Base-by-base conservation (phyloP, 768 basidiomycete genomes). In the Lepiota brunneoincarnata region DNA sequence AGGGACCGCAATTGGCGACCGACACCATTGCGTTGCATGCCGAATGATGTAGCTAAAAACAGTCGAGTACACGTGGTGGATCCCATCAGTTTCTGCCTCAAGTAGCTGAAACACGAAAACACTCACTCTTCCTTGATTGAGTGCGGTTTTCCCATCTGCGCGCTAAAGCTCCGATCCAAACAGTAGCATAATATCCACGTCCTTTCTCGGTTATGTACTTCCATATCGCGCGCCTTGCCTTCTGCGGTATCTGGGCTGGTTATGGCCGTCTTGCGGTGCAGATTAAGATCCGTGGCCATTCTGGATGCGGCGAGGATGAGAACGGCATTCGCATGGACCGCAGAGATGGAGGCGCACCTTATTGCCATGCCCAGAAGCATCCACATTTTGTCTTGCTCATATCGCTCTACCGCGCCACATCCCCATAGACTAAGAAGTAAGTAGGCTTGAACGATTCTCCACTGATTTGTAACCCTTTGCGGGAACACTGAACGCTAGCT, bases 301-400 rank as follows among this genome's bases (percentile, higher is more conserved):
- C 95, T 92, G 62, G 31, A 31, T 14, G 42, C 47, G 44, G 35
- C 24, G 38, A 23, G 43, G 6, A 17, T 21, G 17, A 55, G 24
- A 57, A 28, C 37, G 23, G 21, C 17, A 45, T 49, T 38, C 50
- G 21, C 31, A 35, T 47, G 31, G 12, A 57, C 31, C 7, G 26
- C 26, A 41, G 20, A 51, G 35, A 46, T 6, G 47, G 31, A 26
- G 7, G 73, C 82, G 46, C 55, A 86, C 87, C 89, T 78, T 59
- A 88, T 89, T 5, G 80, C 87, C 87, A 94, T 91, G 31, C 93
- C 93, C 21, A 98, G 72, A 14, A 91, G 72, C 59, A 93, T 66
- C 92, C 93, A 98, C 0, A 95, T 98, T 61, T 88, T 85, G 69
- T 99, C 96, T 62, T 96, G 93, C 66, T 99, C 96, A 63, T 93